Evolutionary conservation across 192 early-diverging fungal genomes (phyloP), one percentile per base, ranked within the genome.

Genomic region (Umbelopsis sp.): DNA sequence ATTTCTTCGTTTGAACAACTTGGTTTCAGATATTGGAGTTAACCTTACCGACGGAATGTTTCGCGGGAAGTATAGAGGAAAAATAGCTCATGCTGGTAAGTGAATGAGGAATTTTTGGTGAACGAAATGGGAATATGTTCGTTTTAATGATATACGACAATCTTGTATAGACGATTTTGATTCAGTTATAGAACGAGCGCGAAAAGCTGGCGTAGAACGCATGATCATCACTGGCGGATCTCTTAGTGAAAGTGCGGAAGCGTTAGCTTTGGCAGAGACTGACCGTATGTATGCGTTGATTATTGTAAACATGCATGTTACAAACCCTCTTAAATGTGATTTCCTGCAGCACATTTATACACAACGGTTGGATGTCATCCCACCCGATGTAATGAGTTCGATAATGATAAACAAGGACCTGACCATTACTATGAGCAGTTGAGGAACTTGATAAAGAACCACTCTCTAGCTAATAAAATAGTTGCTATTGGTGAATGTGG

Each of bases 401-500:
- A 90, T 24, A 41, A 70, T 0, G 69, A 91, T 66, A 22, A 67
- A 5, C 79, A 72, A 31, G 91, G 91, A 11, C 89, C 90, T 3
- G 82, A 89, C 11, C 84, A 75, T 11, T 96, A 95, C 68, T 89
- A 87, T 68, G 69, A 79, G 26, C 77, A 68, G 21, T 74, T 92
- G 24, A 78, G 83, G 41, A 71, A 81, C 7, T 67, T 89, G 16
- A 74, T 74, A 9, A 73, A 79, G 26, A 80, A 78, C 34, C 72
- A 80, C 20, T 36, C 31, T 3, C 77, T 82, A 25, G 74, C 75
- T 21, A 81, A 75, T 54, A 85, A 86, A 44, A 85, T 99, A 0
- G 93, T 96, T 2, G 97, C 96, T 2, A 86, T 99, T 73, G 97
- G 97, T 36, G 97, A 99, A 72, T 96, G 93, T 71, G 97, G 97